Evolutionary conservation across 192 early-diverging fungal species (phyloP).

Genomic region (Umbelopsis sp.): DNA sequence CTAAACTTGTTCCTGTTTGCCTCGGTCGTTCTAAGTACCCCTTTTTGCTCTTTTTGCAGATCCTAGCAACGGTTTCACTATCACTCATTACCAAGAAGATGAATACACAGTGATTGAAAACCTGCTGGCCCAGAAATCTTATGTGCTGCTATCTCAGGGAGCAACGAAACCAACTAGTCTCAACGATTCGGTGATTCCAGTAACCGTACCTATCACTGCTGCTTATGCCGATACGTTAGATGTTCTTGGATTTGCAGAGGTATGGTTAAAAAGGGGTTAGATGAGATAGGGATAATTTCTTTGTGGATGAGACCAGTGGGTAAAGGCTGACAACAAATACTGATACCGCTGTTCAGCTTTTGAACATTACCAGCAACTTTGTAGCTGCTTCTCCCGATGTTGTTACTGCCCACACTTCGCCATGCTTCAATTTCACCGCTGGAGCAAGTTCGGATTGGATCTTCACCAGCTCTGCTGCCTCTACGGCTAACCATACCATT

Average conservation of each 20-base stretch:
- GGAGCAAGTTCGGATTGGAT: not conserved
- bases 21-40: no score
- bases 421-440: not conserved
- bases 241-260: conserved; percentile 19
- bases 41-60: not conserved
- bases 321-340: no score
- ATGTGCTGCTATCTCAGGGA: not conserved
- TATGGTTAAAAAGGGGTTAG: not conserved
- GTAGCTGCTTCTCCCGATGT: not conserved
- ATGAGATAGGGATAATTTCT: not conserved
- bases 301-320: not conserved
- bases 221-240: not conserved
- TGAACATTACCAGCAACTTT: not conserved
- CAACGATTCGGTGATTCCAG: not conserved
- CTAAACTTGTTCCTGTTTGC: no score
- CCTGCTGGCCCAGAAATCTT: not conserved
- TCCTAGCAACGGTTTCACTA: not conserved
- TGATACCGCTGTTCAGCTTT: not conserved
- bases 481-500: not conserved
- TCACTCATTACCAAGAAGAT: not conserved
- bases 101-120: not conserved
- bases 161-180: not conserved
- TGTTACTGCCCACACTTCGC: not conserved
- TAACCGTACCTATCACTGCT: not conserved
- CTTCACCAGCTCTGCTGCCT: not conserved